Evolutionary conservation across 495 filamentous ascomycete species (phyloP).

Genomic region (Annulohypoxylon stygium): DNA sequence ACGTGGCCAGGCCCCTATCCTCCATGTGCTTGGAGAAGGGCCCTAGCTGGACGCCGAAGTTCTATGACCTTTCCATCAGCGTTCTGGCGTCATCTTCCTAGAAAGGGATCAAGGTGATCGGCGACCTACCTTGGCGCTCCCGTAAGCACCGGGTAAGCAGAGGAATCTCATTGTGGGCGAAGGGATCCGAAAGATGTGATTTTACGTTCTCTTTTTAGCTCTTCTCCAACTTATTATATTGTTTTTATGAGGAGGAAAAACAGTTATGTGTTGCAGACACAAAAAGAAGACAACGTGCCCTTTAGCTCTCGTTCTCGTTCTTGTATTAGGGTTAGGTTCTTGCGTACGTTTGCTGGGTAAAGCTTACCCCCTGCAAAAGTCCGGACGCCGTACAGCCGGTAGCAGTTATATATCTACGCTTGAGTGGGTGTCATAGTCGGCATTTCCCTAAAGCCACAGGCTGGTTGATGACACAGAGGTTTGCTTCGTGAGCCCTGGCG

Average conservation of each 20-base stretch:
- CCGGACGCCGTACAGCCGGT: constrained; percentile 21
- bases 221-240: constrained; percentile 10
- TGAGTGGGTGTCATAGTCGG: neutral
- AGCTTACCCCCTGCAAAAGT: constrained; percentile 11
- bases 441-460: neutral
- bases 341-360: neutral
- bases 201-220: constrained; percentile 1
- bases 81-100: neutral
- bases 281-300: constrained; percentile 9
- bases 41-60: constrained; percentile 67
- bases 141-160: constrained; percentile 57
- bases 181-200: neutral
- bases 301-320: constrained; percentile 29
- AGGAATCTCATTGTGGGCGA: constrained; percentile 50
- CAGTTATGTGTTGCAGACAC: neutral
- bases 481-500: constrained; percentile 28
- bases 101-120: neutral
- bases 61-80: constrained; percentile 50
- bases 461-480: constrained; percentile 12
- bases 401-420: constrained; percentile 26
- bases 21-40: constrained; percentile 63
- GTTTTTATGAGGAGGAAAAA: constrained; percentile 6
- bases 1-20: constrained; percentile 57
- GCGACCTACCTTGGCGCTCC: constrained; percentile 56
- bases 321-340: constrained; percentile 15